Evolutionary conservation across 73 alveolate genomes (phyloP).

Genomic region (Stentor coeruleus): DNA sequence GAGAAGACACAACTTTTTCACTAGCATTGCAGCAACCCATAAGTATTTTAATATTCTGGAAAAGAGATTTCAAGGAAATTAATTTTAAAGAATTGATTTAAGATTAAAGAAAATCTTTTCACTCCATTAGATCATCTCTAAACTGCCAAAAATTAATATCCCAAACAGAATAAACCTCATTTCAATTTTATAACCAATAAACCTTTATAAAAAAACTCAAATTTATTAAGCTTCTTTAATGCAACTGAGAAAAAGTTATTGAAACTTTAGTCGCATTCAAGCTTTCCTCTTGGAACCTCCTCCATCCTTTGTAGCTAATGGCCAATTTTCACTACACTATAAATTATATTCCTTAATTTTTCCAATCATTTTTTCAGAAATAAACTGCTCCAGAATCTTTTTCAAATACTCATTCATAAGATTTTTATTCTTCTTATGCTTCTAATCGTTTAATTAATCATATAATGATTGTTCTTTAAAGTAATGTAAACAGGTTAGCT

Average conservation of each 20-base stretch:
- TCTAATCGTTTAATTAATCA: slow-evolving; percentile 18
- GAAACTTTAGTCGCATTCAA: slow-evolving; percentile 9
- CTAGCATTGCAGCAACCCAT: background rate
- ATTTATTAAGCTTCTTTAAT: too few species aligned
- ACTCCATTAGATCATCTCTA: too few species aligned
- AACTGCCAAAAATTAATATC: too few species aligned
- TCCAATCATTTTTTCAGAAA: background rate
- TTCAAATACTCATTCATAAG: slow-evolving; percentile 5
- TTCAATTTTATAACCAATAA: too few species aligned
- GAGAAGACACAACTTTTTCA: background rate
- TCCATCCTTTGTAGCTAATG: slow-evolving; percentile 20
- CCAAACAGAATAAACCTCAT: too few species aligned
- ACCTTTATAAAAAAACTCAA: too few species aligned
- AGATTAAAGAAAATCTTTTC: too few species aligned
- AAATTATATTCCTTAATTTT: background rate
- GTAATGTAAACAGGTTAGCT: slow-evolving; percentile 30
- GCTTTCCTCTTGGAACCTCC: slow-evolving; percentile 20
- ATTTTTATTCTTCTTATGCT: background rate
- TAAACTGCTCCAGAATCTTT: slow-evolving; percentile 5
- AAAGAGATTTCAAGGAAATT: too few species aligned
- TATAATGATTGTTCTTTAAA: background rate
- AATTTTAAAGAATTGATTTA: too few species aligned
- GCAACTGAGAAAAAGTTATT: too few species aligned
- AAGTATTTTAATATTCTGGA: too few species aligned
- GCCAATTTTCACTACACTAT: slow-evolving; percentile 9